Conservation (phyloP, 2,329 filamentous ascomycete species). For the Trichophaea hybrida region DNA sequence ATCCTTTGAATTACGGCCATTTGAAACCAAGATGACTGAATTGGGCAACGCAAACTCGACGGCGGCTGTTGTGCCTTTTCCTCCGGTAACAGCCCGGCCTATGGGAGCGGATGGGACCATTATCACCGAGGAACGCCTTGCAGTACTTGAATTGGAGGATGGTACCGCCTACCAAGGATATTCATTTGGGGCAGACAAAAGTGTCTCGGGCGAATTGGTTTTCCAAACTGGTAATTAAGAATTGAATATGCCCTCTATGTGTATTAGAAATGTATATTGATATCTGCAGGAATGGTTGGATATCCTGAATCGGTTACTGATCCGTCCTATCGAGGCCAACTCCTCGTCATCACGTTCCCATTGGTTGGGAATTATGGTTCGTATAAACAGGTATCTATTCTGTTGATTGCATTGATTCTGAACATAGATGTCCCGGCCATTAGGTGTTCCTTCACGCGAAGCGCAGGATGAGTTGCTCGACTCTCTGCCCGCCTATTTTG, state of each 20-base stretch:
- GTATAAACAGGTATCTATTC: neutral
- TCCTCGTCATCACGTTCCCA: conserved; percentile 91
- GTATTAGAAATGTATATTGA: neutral
- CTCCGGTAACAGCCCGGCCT: conserved; percentile 49
- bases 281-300: conserved; percentile 45
- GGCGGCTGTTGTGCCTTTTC: conserved; percentile 1
- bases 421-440: neutral
- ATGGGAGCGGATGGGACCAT: conserved; percentile 28
- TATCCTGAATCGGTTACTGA: conserved; percentile 90
- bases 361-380: conserved; percentile 86
- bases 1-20: neutral
- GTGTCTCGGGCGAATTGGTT: conserved; percentile 88
- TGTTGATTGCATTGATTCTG: neutral
- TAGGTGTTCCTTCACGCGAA: conserved; percentile 64
- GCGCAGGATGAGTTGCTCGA: conserved; percentile 70
- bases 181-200: conserved; percentile 92
- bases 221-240: conserved; percentile 77
- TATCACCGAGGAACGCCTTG: conserved; percentile 44
- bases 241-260: neutral
- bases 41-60: neutral
- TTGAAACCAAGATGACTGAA: neutral
- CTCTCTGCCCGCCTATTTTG: conserved; percentile 82
- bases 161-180: conserved; percentile 82
- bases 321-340: conserved; percentile 79
- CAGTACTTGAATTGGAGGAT: conserved; percentile 87